These are phyloP conservation scores for Chrysoporthe cubensis DNA, from an alignment of 2,329 filamentous ascomycete genomes.

Conservation along the genomic window DNA sequence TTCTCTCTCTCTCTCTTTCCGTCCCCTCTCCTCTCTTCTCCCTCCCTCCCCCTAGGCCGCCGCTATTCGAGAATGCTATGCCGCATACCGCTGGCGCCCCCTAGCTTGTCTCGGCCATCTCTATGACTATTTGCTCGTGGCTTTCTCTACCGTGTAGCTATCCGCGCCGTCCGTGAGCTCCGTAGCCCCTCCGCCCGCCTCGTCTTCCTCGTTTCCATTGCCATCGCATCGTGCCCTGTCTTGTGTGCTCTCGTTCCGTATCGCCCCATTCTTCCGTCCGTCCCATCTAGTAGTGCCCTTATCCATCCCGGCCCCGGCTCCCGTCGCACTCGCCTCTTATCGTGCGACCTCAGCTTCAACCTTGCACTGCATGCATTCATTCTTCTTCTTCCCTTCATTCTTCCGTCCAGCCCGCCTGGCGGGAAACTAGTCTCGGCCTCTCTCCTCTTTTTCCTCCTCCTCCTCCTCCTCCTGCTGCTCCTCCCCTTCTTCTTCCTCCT, in stretches of 20 bases:
- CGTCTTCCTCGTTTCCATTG: not conserved
- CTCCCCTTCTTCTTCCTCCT: not conserved
- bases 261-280: not conserved
- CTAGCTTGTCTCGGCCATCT: not conserved
- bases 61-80: not conserved
- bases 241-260: not conserved
- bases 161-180: not conserved
- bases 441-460: not conserved
- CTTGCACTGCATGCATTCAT: not conserved
- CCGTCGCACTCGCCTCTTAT: not conserved
- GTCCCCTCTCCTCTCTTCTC: not conserved
- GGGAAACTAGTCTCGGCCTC: not conserved
- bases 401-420: not conserved
- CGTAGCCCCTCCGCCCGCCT: not conserved
- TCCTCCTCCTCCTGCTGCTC: not conserved
- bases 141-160: not conserved
- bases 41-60: not conserved
- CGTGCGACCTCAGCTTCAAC: not conserved
- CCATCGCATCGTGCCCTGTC: not conserved
- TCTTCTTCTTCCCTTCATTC: not conserved
- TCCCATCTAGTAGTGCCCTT: not conserved
- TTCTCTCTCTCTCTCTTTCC: not conserved
- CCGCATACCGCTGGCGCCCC: no score
- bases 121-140: conserved; percentile 1
- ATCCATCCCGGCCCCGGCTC: not conserved